Evolutionary conservation across 2,329 filamentous ascomycete genomes (phyloP), one percentile per base, ranked within the genome.

Genomic region (Colletotrichum sp.): DNA sequence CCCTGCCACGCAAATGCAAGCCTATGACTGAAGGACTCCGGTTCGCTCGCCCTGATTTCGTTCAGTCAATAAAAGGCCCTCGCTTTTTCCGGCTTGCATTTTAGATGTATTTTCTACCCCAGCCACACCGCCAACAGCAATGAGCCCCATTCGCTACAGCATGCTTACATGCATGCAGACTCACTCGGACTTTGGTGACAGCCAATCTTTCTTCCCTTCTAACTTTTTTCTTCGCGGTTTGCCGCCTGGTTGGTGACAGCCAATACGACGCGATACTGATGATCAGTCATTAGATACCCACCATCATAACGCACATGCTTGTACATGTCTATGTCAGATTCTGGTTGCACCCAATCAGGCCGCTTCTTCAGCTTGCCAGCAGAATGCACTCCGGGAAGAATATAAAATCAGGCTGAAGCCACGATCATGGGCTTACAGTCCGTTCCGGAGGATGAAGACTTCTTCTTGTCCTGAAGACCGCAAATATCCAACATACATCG

Each of bases 51-150:
- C 10, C 10, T 48, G n/a, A 4, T n/a, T n/a, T n/a, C n/a, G n/a
- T n/a, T n/a, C 43, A 7, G 5, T 21, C 10, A 48, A 48, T 21
- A 0, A 7, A 48, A 48, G n/a, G n/a, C n/a, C 0, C 4, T 48
- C 10, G 43, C 3, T 0, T 48, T 48, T 9, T 2, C 3, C 43
- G 3, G n/a, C 43, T 7, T 48, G 43, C n/a, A 48, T 21, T 12
- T 21, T 5, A n/a, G 10, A 1, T 12, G n/a, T 13, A 21, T 13
- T 4, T 0, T 18, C 16, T 5, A 0, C 36, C 36, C 8, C 43
- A 21, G 5, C 43, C 43, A 48, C 43, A 21, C n/a, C 4, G 43
- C 43, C 12, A 0, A 43, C n/a, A 48, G 43, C 43, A 48, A n/a
- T n/a, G n/a, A n/a, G n/a, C n/a, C n/a, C 3, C 10, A 48, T 21